Evolutionary conservation across 495 filamentous ascomycete genomes (phyloP), one percentile per base, ranked within the genome.

Genomic region (Melanomma pulvis-pyrius): DNA sequence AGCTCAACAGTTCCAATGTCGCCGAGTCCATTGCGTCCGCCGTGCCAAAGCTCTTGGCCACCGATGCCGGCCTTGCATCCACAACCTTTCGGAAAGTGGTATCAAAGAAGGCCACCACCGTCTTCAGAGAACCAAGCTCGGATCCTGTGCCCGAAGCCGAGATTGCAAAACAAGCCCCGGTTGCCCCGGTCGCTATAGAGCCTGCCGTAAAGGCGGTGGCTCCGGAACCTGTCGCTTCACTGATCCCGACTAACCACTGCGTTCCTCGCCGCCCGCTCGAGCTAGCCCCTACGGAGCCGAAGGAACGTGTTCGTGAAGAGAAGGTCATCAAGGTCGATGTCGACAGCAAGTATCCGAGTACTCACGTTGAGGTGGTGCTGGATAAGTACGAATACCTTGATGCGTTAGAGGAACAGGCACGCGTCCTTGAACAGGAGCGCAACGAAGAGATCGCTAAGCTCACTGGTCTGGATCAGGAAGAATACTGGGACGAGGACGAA

Each of bases 401-500:
- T n/a, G 66, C 70, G 17, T 44, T 74, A 15, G 72, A 74, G 61
- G 59, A 69, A 30, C 63, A 74, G 44, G 72, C 72, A 1, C 64
- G 54, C 22, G 63, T 51, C 19, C 6, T 72, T 13, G 70, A 75
- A 39, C 65, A 69, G 36, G 64, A 69, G 26, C 70, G 68, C 24
- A 70, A 68, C 54, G 70, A 70, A 1, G 67, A 74, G 56, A 32
- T 72, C 6, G 70, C 62, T 26, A 63, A 72, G 51, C 17, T 69
- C 4, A 63, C 68, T n/a, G 30, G 19, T 6, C 66, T 75, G 7
- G 72, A 75, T 44, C 77, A 83, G 2, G 89, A 91, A 69, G 87
- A 91, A 69, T 91, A 86, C 72, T 90, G 86, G 85, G 88, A 90
- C 24, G 87, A 91, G 29, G 88, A 89, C 17, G 88, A 92, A 7